A percentile compares a stretch with the other conserved stretches of the same genome.
Evolutionary conservation across 1,284 basidiomycete genomes (phyloP).

Genomic region (Butyriboletus appendiculatus): DNA sequence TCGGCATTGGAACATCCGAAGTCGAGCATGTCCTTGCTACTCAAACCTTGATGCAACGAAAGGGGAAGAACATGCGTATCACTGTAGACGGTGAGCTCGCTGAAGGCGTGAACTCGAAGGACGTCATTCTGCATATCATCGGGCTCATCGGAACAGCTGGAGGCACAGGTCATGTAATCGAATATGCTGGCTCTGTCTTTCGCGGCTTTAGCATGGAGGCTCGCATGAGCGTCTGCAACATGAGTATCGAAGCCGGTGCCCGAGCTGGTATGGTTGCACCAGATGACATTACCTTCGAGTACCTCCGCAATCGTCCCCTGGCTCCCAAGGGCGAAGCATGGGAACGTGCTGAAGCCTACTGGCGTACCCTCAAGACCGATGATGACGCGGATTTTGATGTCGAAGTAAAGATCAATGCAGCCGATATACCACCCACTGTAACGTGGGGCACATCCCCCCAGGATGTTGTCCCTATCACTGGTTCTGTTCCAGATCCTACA

Average conservation of each 20-base stretch:
- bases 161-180: slow-evolving; percentile 91
- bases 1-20: slow-evolving; percentile 96
- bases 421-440: slow-evolving; percentile 92
- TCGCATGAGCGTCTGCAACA: slow-evolving; percentile 97
- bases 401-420: slow-evolving; percentile 83
- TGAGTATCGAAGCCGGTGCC: slow-evolving; percentile 97
- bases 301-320: slow-evolving; percentile 85
- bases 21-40: slow-evolving; percentile 98
- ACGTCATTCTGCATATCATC: slow-evolving; percentile 94
- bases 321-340: slow-evolving; percentile 88
- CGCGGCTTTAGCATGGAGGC: slow-evolving; percentile 94
- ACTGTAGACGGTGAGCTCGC: slow-evolving; percentile 84
- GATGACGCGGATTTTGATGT: slow-evolving; percentile 90
- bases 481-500: slow-evolving; percentile 81
- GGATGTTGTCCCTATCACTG: slow-evolving; percentile 89
- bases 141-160: slow-evolving; percentile 94
- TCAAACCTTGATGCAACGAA: slow-evolving; percentile 90
- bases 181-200: slow-evolving; percentile 92
- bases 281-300: slow-evolving; percentile 89
- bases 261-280: slow-evolving; percentile 96
- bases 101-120: slow-evolving; percentile 92
- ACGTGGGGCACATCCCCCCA: slow-evolving; percentile 98
- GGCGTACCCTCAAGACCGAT: slow-evolving; percentile 85
- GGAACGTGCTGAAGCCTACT: slow-evolving; percentile 89
- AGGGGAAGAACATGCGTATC: slow-evolving; percentile 96